A percentile compares a stretch with the other conserved stretches of the same genome.
phyloP scores from a whole-genome alignment of 495 filamentous ascomycete species.

The Polyplosphaeria fusca region DNA sequence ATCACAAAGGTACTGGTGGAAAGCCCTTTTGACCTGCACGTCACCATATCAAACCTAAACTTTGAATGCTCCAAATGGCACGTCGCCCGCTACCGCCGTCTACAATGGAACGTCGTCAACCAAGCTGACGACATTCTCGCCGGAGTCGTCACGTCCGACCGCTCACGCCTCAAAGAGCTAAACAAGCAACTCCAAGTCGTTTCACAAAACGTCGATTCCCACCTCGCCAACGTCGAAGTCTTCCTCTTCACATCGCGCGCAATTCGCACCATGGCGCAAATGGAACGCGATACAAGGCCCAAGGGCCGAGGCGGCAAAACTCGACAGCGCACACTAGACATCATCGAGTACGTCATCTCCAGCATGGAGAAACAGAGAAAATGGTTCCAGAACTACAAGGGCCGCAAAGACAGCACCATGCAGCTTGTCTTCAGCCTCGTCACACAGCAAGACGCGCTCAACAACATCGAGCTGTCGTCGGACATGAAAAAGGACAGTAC shows the following conservation, averaged over 20 bases:
- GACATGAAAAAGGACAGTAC: constrained; percentile 19
- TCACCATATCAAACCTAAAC: not conserved
- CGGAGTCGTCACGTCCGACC: constrained; percentile 3
- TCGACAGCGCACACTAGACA: constrained; percentile 1
- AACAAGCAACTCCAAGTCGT: constrained; percentile 31
- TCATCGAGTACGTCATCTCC: constrained; percentile 20
- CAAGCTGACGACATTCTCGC: constrained; percentile 22
- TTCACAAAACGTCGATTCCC: constrained; percentile 23
- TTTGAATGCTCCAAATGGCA: constrained; percentile 9
- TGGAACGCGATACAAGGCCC: not conserved
- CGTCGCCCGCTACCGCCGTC: not conserved
- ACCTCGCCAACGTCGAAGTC: constrained; percentile 19
- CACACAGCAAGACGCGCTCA: constrained; percentile 30
- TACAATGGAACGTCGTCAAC: constrained; percentile 3
- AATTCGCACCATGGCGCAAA: not conserved
- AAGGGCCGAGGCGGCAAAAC: not conserved
- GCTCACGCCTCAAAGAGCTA: constrained; percentile 9
- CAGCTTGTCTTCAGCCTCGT: constrained; percentile 32
- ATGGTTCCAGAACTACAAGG: constrained; percentile 31
- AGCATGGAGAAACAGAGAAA: constrained; percentile 27
- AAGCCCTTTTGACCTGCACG: not conserved
- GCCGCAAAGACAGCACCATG: constrained; percentile 30
- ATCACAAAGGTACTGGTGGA: not conserved
- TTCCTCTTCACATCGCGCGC: constrained; percentile 1
- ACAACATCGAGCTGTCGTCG: constrained; percentile 25